A percentile compares a stretch with the other conserved stretches of the same genome.
Conservation (phyloP, 371 early-diverging fungal species). For the Rhizopus arrhizus region DNA sequence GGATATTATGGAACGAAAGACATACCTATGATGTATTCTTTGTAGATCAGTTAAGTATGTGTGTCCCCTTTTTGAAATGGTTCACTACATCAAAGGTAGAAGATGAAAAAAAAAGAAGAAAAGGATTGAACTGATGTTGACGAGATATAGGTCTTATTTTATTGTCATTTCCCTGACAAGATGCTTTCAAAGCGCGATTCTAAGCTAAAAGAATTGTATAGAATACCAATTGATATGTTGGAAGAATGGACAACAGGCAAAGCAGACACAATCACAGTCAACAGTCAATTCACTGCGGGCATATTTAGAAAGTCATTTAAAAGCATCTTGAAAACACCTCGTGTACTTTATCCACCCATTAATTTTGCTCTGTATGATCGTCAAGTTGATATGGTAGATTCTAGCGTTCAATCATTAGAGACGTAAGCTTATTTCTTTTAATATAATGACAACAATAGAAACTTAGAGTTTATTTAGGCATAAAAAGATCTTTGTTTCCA, state of each 20-base stretch:
- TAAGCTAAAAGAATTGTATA: slow-evolving; percentile 72
- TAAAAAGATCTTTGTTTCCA: slow-evolving; percentile 62
- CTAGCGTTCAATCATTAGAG: slow-evolving; percentile 57
- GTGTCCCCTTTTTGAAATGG: slow-evolving; percentile 78
- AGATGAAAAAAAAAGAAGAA: background rate
- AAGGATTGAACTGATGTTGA: slow-evolving; percentile 1
- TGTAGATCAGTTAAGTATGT: slow-evolving; percentile 89
- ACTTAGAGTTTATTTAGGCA: slow-evolving; percentile 19
- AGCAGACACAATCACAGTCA: slow-evolving; percentile 89
- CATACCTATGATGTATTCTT: slow-evolving; percentile 76
- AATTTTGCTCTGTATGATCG: slow-evolving; percentile 71
- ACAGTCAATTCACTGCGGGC: slow-evolving; percentile 87
- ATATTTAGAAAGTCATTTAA: slow-evolving; percentile 76
- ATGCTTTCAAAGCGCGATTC: slow-evolving; percentile 71
- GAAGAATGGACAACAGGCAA: slow-evolving; percentile 87
- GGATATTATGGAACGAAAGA: slow-evolving; percentile 45
- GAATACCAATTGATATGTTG: slow-evolving; percentile 78
- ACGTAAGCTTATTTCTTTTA: slow-evolving; percentile 33
- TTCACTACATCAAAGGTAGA: slow-evolving; percentile 61
- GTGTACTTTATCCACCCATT: slow-evolving; percentile 88
- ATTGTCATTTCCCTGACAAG: slow-evolving; percentile 96
- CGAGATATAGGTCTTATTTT: slow-evolving; percentile 75
- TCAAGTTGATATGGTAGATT: slow-evolving; percentile 55
- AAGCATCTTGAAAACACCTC: slow-evolving; percentile 58
- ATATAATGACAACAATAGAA: too few species aligned